Evolutionary conservation across 2,329 filamentous ascomycete genomes (phyloP), one percentile per base, ranked within the genome.

Genomic region (Alternaria triticina): DNA sequence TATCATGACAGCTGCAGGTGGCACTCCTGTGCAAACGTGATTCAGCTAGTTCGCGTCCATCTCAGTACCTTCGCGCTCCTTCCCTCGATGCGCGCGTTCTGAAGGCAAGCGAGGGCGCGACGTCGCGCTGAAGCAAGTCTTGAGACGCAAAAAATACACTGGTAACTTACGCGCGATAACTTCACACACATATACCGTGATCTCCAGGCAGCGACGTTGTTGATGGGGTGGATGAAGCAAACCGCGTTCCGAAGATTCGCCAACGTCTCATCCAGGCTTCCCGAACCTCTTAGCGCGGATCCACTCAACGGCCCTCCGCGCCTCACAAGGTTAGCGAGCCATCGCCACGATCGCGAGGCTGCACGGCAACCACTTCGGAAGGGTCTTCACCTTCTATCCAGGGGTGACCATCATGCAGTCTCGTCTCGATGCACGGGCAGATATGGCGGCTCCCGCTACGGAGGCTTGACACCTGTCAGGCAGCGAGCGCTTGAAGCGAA

Each of bases 241-340:
- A 66, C 54, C 62, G 61, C 64, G 74, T 77, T 77, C 74, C 63
- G 68, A 73, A 62, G 61, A 64, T 73, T 73, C 72, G 71, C 67
- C 56, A 57, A 44, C 54, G 71, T 76, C 68, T 74, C 70, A 70
- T 56, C n/a, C 22, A 43, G 20, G 47, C 20, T 54, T 52, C 43
- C 64, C 59, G 58, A 52, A 61, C 20, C 51, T 20, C 64, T 72
- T 65, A 67, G 67, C 64, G 33, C 27, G 5, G 10, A 50, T 43
- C 20, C 40, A 55, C 57, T 27, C 17, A 17, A 27, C 50, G 27
- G n/a, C 44, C 28, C 20, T 40, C 57, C 47, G 46, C 51, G 59
- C 50, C 58, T 36, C 40, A 58, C 45, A 4, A 61, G 30, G 60
- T 57, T 65, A 65, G 61, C 22, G 43, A 57, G 25, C 49, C 45